Evolutionary conservation across 352 stramenopile species (phyloP).

Genomic region (Phytophthora megakarya): DNA sequence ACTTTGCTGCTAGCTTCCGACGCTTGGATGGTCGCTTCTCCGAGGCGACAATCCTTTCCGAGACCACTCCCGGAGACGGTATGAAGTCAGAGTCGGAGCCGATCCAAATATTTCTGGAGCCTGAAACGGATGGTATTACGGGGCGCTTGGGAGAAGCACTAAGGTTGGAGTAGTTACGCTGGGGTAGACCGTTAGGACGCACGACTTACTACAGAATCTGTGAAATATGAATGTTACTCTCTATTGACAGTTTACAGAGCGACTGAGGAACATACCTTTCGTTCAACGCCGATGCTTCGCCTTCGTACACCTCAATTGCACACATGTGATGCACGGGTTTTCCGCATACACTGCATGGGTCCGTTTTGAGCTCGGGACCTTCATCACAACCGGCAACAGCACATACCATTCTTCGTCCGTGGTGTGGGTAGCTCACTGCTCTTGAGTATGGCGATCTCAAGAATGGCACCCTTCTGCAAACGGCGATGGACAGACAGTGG

Average conservation of each 20-base stretch:
- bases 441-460: too few species aligned
- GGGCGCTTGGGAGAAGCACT: background rate
- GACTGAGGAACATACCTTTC: background rate
- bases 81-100: background rate
- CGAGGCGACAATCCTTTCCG: background rate
- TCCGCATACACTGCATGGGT: too few species aligned
- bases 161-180: background rate
- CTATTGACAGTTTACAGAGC: background rate
- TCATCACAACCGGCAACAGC: too few species aligned
- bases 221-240: background rate
- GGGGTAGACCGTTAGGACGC: background rate
- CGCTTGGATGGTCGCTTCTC: background rate
- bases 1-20: background rate
- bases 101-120: background rate
- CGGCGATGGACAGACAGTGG: too few species aligned
- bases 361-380: too few species aligned
- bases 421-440: too few species aligned
- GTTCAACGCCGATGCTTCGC: constrained; percentile 2
- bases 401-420: too few species aligned
- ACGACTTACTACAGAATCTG: background rate
- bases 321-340: too few species aligned
- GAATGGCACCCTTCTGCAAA: too few species aligned
- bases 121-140: background rate
- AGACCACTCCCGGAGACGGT: background rate
- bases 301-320: background rate